Evolutionary conservation across 2,329 filamentous ascomycete species (phyloP), one percentile per base, ranked within the genome.

Genomic region (Helotiales sp.): DNA sequence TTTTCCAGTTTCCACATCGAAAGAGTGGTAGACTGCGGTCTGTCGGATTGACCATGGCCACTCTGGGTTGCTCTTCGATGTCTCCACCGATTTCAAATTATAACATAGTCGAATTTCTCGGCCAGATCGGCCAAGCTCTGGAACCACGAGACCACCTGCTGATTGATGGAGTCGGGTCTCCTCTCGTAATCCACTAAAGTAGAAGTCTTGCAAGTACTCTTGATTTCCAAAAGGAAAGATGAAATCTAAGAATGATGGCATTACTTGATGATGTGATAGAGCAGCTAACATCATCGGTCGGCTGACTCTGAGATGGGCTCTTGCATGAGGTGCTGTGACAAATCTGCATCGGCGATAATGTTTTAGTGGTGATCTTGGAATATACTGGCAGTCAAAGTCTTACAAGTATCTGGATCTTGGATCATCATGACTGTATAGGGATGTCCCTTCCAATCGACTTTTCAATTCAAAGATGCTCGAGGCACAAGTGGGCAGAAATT

Each of bases 21-120:
- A 75, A 0, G 69, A 70, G 52, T 77, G 73, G 57, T 75, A 72
- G 2, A 73, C 54, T 5, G 71, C 70, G 6, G 68, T 67, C 54
- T 76, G 72, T 2, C 75, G 68, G 22, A 75, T 67, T 3, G 72
- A 73, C 75, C 74, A 77, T 2, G 64, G 63, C 47, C 50, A 60
- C 10, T 64, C 25, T 19, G 9, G 22, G 15, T 59, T 34, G 27
- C 47, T 54, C 38, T 52, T 52, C 4, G 65, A 70, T 25, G 52
- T 52, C 40, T 70, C 73, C 9, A 73, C 70, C 5, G 72, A 75
- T 31, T 72, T 73, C 10, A 78, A 57, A 51, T 67, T 77, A 58
- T 77, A 78, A 53, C 73, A 74, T 5, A 77, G 34, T 9, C 72
- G 69, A 1, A 76, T 48, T 7, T 71, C 67, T 5, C 51, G 61